These are phyloP conservation scores for Colletotrichum godetiae DNA, from an alignment of 2,329 filamentous ascomycete genomes.

Conservation along the genomic window DNA sequence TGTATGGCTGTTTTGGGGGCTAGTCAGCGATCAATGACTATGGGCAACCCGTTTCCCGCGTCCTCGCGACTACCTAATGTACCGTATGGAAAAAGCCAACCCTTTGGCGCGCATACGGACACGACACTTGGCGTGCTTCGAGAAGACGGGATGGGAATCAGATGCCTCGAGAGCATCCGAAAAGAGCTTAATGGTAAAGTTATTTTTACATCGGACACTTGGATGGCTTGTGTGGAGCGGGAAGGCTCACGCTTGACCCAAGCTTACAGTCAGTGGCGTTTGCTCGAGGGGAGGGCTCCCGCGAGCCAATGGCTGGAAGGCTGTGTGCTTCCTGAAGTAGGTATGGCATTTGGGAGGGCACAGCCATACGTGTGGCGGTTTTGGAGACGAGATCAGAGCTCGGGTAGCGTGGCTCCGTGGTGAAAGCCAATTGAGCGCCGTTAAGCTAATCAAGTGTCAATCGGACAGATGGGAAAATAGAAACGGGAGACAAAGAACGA, in stretches of 20 bases:
- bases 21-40: neutral
- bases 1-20: neutral
- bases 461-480: neutral
- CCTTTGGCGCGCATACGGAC: neutral
- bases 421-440: neutral
- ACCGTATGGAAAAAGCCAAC: neutral
- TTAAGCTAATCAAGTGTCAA: neutral
- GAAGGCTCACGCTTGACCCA: neutral
- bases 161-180: neutral
- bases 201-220: neutral
- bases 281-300: neutral
- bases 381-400: neutral
- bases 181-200: neutral
- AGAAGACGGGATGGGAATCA: neutral
- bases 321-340: too few species aligned
- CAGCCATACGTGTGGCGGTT: constrained; percentile 10
- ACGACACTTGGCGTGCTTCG: neutral
- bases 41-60: neutral
- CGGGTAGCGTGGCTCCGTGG: neutral
- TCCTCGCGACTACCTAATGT: neutral
- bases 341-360: neutral
- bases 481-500: neutral
- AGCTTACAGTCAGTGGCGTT: constrained; percentile 2
- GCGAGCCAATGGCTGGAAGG: neutral
- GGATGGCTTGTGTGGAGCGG: neutral